A percentile compares a stretch with the other conserved stretches of the same genome.
Evolutionary conservation across 148 eudicot species (phyloP).

Genomic region (Rhododendron ferrugineum): DNA sequence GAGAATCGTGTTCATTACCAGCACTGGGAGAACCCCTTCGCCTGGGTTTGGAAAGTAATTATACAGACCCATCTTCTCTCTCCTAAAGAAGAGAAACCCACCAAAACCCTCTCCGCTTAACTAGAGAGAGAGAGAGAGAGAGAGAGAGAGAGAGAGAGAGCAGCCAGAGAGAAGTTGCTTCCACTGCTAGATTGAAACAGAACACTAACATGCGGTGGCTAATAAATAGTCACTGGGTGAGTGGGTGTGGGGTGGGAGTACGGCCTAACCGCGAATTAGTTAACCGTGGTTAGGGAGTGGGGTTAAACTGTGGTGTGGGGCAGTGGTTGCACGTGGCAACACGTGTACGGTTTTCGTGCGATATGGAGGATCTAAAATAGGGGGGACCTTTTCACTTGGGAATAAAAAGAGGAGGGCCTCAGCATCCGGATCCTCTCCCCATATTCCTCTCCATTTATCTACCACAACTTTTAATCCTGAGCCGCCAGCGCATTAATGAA

Average conservation of each 20-base stretch:
- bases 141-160: not conserved
- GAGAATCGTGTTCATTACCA: constrained; percentile 58
- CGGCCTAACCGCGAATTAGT: not conserved
- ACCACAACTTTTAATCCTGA: too few relatives aligned
- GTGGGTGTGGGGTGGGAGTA: not conserved
- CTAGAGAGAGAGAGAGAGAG: not conserved
- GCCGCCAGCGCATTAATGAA: too few relatives aligned
- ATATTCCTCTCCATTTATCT: too few relatives aligned
- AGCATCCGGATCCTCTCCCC: too few relatives aligned
- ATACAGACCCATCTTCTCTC: constrained; percentile 46
- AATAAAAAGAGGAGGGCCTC: too few relatives aligned
- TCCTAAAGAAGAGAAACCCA: not conserved
- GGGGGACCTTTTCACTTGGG: too few relatives aligned
- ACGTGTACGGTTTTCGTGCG: constrained; percentile 17
- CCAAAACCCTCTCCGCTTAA: too few relatives aligned
- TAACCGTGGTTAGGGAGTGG: not conserved
- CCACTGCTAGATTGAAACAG: not conserved
- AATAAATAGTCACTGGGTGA: not conserved
- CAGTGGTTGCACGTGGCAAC: constrained; percentile 11
- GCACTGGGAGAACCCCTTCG: constrained; percentile 51
- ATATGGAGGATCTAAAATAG: too few relatives aligned
- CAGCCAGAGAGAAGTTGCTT: not conserved
- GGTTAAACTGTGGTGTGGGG: too few relatives aligned
- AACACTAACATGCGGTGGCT: not conserved
- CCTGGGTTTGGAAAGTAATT: constrained; percentile 44